A percentile compares a stretch with the other conserved stretches of the same genome.
Conservation (phyloP, 257 asterid genomes). For the Nicotiana benthamiana region DNA sequence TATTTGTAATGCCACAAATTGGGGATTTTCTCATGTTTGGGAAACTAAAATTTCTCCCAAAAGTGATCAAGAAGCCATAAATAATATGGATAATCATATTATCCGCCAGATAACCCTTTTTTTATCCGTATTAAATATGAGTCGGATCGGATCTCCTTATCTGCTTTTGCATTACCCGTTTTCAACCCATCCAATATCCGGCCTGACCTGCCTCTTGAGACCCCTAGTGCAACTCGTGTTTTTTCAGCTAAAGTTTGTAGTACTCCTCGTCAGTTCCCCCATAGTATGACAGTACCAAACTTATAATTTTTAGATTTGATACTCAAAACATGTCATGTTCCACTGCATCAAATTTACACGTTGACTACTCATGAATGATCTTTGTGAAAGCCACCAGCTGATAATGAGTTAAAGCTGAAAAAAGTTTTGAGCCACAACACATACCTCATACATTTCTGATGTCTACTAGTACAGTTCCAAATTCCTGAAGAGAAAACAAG, state of each 20-base stretch:
- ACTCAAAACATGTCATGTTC: not conserved
- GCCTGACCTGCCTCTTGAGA: too few species aligned
- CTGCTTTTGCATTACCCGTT: too few species aligned
- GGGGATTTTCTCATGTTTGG: too few species aligned
- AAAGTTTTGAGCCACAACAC: not conserved
- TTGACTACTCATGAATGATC: not conserved
- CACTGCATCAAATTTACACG: not conserved
- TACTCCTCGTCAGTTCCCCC: not conserved
- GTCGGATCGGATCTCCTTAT: too few species aligned
- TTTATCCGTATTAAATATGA: too few species aligned
- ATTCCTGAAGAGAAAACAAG: not conserved
- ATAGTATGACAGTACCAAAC: not conserved
- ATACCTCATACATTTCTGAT: not conserved
- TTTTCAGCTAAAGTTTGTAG: not conserved
- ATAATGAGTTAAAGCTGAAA: not conserved
- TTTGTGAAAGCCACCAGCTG: not conserved
- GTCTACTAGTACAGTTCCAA: not conserved
- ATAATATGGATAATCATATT: too few species aligned
- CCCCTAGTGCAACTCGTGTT: not conserved
- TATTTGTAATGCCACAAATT: too few species aligned
- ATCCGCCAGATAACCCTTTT: too few species aligned
- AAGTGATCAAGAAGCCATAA: too few species aligned
- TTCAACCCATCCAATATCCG: too few species aligned
- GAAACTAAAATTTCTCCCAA: too few species aligned
- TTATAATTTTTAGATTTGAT: not conserved